Percentiles rank a stretch among this genome's conserved stretches.
Conservation (phyloP, 1,284 basidiomycete species). For the Sporisorium graminicola region DNA sequence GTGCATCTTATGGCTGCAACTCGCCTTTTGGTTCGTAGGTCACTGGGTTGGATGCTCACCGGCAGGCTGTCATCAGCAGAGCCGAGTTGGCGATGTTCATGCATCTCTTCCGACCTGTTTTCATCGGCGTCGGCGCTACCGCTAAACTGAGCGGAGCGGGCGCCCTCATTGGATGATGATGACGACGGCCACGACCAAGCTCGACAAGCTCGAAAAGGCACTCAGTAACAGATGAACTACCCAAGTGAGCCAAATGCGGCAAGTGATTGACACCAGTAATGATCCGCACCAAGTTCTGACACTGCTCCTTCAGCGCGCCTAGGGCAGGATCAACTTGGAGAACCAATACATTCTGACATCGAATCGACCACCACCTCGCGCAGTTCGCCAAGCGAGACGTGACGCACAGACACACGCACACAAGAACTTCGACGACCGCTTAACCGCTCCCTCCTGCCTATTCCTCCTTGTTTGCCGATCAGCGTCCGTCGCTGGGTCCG, state of each 20-base stretch:
- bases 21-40: background rate
- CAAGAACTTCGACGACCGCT: background rate
- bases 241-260: too few species aligned
- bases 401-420: background rate
- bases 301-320: too few species aligned
- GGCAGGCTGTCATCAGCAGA: background rate
- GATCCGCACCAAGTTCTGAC: too few species aligned
- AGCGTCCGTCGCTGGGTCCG: background rate
- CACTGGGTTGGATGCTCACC: background rate
- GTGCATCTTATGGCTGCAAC: background rate
- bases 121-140: background rate
- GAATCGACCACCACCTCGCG: background rate
- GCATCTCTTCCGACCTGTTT: background rate
- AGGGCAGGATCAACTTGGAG: too few species aligned
- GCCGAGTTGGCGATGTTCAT: background rate
- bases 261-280: too few species aligned
- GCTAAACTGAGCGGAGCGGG: too few species aligned
- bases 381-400: background rate
- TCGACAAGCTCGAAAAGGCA: background rate
- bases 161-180: background rate
- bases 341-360: background rate
- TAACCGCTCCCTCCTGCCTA: background rate
- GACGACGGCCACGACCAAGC: too few species aligned
- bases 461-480: background rate
- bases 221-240: too few species aligned